phyloP scores from a whole-genome alignment of 176 grass and related monocot genomes.

The Tuctoria greenei region DNA sequence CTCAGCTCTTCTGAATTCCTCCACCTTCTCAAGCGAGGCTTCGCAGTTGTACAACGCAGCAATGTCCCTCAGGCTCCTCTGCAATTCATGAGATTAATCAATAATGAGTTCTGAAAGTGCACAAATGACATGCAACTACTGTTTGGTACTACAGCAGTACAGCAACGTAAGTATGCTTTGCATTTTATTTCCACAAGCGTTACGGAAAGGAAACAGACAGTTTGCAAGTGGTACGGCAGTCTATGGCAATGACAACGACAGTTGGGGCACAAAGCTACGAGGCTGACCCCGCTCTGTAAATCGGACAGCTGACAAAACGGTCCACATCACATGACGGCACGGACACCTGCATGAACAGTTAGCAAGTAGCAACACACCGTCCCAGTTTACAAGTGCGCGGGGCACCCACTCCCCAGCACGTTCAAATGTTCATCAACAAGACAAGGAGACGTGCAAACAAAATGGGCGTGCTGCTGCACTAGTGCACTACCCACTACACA shows the following conservation, averaged over 20 bases:
- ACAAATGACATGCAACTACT: neutral
- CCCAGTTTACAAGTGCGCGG: neutral
- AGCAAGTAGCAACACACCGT: conserved; percentile 18
- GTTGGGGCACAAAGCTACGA: conserved; percentile 1
- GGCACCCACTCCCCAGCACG: conserved; percentile 1
- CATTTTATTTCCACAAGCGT: neutral
- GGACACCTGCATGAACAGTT: no score
- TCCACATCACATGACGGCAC: conserved; percentile 38
- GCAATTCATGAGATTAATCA: conserved; percentile 29
- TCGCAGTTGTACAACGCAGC: conserved; percentile 70
- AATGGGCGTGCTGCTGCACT: conserved; percentile 8
- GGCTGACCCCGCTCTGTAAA: conserved; percentile 2
- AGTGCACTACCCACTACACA: neutral
- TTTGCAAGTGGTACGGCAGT: neutral
- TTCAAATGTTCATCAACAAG: neutral
- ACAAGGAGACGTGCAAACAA: conserved; percentile 11
- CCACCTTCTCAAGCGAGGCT: conserved; percentile 59
- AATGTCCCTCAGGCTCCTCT: conserved; percentile 94
- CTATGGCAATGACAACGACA: neutral
- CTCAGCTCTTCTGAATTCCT: conserved; percentile 60
- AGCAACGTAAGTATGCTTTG: neutral
- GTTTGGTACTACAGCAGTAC: neutral
- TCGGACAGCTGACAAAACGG: neutral
- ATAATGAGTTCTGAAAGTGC: conserved; percentile 21
- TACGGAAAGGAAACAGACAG: neutral